Base-by-base conservation (phyloP, 2,329 filamentous ascomycete species). In the Colletotrichum sp. region DNA sequence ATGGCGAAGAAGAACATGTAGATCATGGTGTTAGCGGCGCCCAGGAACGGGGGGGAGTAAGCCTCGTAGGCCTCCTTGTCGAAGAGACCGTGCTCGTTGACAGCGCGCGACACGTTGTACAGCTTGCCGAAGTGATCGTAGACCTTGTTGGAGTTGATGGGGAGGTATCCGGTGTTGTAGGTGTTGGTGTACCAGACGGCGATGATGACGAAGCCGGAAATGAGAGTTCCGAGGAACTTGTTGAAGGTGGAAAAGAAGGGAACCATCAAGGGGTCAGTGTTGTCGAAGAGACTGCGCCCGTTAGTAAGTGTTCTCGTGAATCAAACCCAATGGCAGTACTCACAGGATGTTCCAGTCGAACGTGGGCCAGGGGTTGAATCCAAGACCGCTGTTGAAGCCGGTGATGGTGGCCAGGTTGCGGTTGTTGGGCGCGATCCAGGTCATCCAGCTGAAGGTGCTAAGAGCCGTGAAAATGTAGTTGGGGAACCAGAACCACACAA, bases 181-280 rank as follows among this genome's bases (percentile, higher is more conserved):
- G 89, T 82, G 70, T 91, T 91, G 60, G 85, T 88, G 81, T 90
- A 94, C 84, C 92, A 93, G 10, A 94, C 80, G 30, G 84, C 90
- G 4, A 90, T 82, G 16, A 91, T 85, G 16, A 93, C 84, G 84
- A 90, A 88, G 78, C 88, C 88, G 59, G 88, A 90, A 39, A 90
- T 77, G 15, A 92, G 86, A 66, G 90, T 87, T 34, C 92, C 92
- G 60, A 92, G 83, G 76, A 93, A 86, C 26, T 89, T 90, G 82
- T 94, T 94, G 71, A 91, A 86, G 59, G 92, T 93, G 32, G 90
- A 90, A 83, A 92, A 90, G 80, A 89, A 89, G 5, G 89, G 89
- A 9, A 88, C 84, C 85, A 88, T 87, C 69, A 87, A 79, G 4
- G 86, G 86, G 65, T 86, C 83, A 78, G 84, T 80, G 71, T 76